Conservation (phyloP, 352 stramenopile species). For the Pythium guiyangense region DNA sequence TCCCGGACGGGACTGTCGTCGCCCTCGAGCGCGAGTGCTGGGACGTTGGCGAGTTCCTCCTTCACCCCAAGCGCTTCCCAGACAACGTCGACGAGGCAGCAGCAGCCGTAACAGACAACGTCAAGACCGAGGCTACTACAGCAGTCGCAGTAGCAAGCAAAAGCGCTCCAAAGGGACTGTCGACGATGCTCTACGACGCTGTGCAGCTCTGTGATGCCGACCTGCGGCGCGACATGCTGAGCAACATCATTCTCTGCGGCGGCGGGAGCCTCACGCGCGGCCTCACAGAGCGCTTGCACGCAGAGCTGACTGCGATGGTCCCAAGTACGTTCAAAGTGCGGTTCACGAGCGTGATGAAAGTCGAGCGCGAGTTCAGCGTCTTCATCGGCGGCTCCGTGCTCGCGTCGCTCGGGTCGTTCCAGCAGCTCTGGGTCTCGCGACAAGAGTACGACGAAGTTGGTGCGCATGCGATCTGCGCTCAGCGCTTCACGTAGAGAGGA, state of each 20-base stretch:
- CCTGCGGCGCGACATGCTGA: conserved; percentile 77
- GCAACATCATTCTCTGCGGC: conserved; percentile 86
- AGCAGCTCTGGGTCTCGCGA: conserved; percentile 87
- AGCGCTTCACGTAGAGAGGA: conserved; percentile 53
- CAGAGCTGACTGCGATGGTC: conserved; percentile 72
- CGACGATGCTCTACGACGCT: conserved; percentile 79
- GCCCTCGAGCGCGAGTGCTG: conserved; percentile 65
- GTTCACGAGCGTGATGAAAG: conserved; percentile 77
- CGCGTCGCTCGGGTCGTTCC: conserved; percentile 83
- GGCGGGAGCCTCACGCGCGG: conserved; percentile 69
- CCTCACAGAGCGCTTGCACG: conserved; percentile 76
- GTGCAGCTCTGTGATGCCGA: conserved; percentile 83
- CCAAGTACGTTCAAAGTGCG: conserved; percentile 83
- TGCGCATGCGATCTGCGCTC: conserved; percentile 51
- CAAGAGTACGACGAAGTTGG: conserved; percentile 82
- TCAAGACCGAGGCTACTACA: conserved; percentile 25
- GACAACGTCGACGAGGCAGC: conserved; percentile 15
- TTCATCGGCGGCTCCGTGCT: conserved; percentile 88
- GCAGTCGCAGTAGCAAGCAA: conserved; percentile 31
- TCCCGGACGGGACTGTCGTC: conserved; percentile 72
- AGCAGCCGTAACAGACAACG: conserved; percentile 16
- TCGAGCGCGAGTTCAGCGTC: conserved; percentile 84
- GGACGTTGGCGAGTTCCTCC: conserved; percentile 68
- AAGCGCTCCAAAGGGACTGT: conserved; percentile 56
- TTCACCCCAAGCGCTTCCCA: conserved; percentile 58